Percentiles rank a stretch among this genome's conserved stretches.
Conservation (phyloP, 208 protist species). For the Acanthamoeba quina region DNA sequence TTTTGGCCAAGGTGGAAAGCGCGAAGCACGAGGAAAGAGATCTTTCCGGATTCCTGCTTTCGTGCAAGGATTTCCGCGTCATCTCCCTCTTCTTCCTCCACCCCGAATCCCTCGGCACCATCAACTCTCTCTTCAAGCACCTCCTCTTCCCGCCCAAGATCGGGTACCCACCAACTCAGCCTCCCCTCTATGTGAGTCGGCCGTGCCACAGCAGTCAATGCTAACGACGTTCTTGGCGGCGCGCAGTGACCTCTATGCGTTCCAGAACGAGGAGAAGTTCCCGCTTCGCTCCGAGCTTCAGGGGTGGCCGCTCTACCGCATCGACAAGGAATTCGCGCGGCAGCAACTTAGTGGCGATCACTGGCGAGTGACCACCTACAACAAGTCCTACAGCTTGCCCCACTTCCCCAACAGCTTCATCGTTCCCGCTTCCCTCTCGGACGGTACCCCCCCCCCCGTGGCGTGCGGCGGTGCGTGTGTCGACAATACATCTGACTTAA, state of each 20-base stretch:
- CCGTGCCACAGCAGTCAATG: background rate
- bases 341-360: background rate
- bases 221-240: background rate
- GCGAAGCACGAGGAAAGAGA: constrained; percentile 38
- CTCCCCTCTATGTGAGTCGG: background rate
- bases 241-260: constrained; percentile 35
- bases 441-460: background rate
- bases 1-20: background rate
- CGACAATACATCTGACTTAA: background rate
- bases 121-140: constrained; percentile 25
- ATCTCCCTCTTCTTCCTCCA: constrained; percentile 44
- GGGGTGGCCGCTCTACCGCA: constrained; percentile 54
- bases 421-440: constrained; percentile 35
- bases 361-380: constrained; percentile 3
- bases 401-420: constrained; percentile 17
- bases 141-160: constrained; percentile 27
- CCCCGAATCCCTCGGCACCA: background rate
- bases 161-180: background rate
- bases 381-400: background rate
- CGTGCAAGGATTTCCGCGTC: constrained; percentile 30
- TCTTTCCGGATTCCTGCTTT: constrained; percentile 1
- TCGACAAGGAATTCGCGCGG: constrained; percentile 14
- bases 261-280: constrained; percentile 46
- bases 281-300: constrained; percentile 17
- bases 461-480: background rate